These are phyloP conservation scores for Elsinoe perseae DNA, from an alignment of 2,329 filamentous ascomycete species.

Conservation along the genomic window DNA sequence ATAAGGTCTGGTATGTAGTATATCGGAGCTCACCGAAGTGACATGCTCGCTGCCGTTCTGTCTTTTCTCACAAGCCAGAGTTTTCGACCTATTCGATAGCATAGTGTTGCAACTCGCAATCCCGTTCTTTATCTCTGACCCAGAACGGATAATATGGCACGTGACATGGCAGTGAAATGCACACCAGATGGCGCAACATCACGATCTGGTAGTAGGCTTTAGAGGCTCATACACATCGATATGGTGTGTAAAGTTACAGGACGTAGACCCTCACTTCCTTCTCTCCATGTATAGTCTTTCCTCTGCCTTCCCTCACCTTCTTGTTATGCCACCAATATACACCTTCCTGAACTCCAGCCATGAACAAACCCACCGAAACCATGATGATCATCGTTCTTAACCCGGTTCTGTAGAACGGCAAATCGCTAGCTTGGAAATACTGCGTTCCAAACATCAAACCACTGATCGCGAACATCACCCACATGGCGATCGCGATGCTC, in stretches of 20 bases:
- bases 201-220: not conserved
- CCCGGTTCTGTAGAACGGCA: conserved; percentile 31
- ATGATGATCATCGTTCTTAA: conserved; percentile 1
- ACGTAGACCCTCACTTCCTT: not conserved
- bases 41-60: no score
- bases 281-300: not conserved
- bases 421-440: conserved; percentile 40
- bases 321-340: conserved; percentile 3
- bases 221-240: no score
- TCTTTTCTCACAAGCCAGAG: no score
- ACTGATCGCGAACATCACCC: conserved; percentile 46
- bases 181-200: not conserved
- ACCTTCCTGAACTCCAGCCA: not conserved
- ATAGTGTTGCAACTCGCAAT: no score
- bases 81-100: no score
- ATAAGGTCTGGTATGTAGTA: conserved; percentile 11
- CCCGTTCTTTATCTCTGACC: no score
- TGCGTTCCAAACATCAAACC: conserved; percentile 47
- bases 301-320: not conserved
- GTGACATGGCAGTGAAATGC: no score
- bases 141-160: no score
- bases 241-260: no score
- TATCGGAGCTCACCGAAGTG: no score
- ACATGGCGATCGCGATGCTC: conserved; percentile 45
- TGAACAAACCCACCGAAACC: not conserved